A percentile compares a stretch with the other conserved stretches of the same genome.
Conservation (phyloP, 768 basidiomycete species). For the Tricholoma flavovirens region DNA sequence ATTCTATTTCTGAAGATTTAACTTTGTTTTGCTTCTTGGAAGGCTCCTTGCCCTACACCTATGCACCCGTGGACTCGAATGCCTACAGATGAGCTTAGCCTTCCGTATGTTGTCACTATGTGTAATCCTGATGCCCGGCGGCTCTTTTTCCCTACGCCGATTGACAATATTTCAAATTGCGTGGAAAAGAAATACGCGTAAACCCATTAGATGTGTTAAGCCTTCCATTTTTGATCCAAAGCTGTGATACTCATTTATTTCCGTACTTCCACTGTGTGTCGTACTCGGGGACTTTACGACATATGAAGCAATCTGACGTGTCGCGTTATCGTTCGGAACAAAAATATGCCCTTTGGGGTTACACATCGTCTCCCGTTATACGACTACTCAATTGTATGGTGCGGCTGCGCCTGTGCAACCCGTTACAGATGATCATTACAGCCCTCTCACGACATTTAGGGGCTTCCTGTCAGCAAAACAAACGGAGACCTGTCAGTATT, state of each 20-base stretch:
- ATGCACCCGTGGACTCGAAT: background rate
- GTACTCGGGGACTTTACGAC: background rate
- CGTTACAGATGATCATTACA: background rate
- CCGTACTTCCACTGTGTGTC: background rate
- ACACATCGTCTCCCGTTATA: no score
- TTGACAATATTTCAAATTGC: background rate
- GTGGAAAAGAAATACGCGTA: background rate
- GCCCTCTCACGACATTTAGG: background rate
- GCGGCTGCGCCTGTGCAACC: no score
- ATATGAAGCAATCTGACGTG: background rate
- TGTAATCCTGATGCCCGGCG: background rate
- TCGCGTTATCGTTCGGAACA: background rate
- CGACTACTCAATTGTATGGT: no score
- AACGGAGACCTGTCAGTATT: background rate
- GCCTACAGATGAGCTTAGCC: background rate
- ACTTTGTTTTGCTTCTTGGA: background rate
- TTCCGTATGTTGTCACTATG: background rate
- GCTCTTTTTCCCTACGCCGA: background rate
- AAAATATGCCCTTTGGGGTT: background rate
- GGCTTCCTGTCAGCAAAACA: background rate
- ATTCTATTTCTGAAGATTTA: background rate
- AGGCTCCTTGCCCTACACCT: background rate
- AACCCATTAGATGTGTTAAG: background rate
- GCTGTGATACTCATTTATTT: background rate
- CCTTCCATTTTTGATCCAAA: background rate